Percentiles rank a stretch among this genome's conserved stretches.
phyloP scores from a whole-genome alignment of 2,329 filamentous ascomycete genomes.

The Botrytis cinerea region DNA sequence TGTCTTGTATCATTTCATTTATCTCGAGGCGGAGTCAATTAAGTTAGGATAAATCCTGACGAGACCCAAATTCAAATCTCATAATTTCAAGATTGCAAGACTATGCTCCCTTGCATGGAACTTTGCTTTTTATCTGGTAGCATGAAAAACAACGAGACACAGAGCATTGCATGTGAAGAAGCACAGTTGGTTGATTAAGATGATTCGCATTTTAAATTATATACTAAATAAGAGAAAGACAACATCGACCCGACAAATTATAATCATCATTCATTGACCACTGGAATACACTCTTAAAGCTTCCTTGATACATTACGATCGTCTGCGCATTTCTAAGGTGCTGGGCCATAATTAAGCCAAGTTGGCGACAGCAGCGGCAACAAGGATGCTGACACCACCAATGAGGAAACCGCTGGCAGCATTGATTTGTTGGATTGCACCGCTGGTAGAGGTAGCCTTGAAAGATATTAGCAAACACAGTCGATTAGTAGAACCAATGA shows the following conservation, averaged over 20 bases:
- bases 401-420: not conserved
- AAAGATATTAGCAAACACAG: not conserved
- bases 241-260: not conserved
- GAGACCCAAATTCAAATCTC: not conserved
- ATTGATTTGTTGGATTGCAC: not conserved
- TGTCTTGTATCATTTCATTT: not conserved
- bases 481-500: not conserved
- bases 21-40: not conserved
- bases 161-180: not conserved
- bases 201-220: not conserved
- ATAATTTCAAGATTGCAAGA: not conserved
- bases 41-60: not conserved
- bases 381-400: not conserved
- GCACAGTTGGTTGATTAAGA: not conserved
- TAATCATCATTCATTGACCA: not conserved
- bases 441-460: not conserved
- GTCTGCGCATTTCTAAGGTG: not conserved
- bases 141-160: not conserved
- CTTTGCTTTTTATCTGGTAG: not conserved
- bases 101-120: not conserved
- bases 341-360: not conserved
- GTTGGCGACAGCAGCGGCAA: not conserved
- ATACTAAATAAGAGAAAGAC: not conserved
- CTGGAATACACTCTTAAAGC: not conserved
- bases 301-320: too few species aligned